Conservation (phyloP, 2,329 filamentous ascomycete genomes). For the Gyromitra esculenta region DNA sequence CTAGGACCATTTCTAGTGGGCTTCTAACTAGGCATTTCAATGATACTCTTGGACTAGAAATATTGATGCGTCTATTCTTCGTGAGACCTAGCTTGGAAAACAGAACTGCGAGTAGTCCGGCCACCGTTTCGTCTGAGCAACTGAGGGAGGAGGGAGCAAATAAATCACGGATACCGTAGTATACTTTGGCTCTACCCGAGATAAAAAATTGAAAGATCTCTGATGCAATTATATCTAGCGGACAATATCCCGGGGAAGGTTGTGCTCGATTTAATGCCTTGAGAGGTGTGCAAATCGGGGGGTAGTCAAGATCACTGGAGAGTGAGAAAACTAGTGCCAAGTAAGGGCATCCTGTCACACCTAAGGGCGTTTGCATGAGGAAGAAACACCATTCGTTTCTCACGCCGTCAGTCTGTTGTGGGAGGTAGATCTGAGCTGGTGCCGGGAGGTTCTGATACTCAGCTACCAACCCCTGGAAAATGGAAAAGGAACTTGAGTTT, state of each 20-base stretch:
- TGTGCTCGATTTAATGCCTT: neutral
- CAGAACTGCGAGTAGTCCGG: conserved; percentile 10
- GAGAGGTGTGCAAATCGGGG: conserved; percentile 17
- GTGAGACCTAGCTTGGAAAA: conserved; percentile 11
- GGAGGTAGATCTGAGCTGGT: conserved; percentile 1
- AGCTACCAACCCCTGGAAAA: conserved; percentile 2
- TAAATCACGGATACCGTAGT: neutral
- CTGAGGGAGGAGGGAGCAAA: conserved; percentile 2
- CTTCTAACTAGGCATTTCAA: neutral
- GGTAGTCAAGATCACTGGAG: neutral
- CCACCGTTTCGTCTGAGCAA: conserved; percentile 15
- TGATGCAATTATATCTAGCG: conserved; percentile 10
- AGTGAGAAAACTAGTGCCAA: conserved; percentile 15
- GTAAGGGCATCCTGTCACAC: neutral
- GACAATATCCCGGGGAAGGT: neutral
- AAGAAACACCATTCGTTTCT: conserved; percentile 21
- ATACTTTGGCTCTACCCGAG: neutral
- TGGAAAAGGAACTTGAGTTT: neutral
- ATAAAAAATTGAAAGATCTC: conserved; percentile 9
- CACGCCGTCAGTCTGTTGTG: neutral
- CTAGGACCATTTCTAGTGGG: neutral
- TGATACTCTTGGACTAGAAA: conserved; percentile 2
- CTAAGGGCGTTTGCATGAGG: neutral
- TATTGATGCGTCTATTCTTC: neutral
- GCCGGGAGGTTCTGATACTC: conserved; percentile 10